A percentile compares a stretch with the other conserved stretches of the same genome.
These are phyloP conservation scores for Brassica hybrid DNA, from an alignment of 441 rosid species.

Conservation along the genomic window DNA sequence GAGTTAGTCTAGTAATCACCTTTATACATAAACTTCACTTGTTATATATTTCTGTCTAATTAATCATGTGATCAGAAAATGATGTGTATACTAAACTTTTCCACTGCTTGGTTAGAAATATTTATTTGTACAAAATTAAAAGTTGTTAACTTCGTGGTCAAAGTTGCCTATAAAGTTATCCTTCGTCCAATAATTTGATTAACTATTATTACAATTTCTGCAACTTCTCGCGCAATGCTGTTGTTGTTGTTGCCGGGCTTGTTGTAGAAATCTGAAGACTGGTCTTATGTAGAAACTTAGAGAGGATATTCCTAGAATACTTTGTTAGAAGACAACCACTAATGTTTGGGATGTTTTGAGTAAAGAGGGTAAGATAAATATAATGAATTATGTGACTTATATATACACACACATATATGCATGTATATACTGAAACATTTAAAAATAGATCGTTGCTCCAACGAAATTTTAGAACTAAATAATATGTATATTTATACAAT, in stretches of 20 bases:
- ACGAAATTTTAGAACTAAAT: background rate
- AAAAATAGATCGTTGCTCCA: constrained; percentile 7
- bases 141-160: constrained; percentile 10
- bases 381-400: constrained; percentile 12
- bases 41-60: background rate
- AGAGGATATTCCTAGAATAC: constrained; percentile 36
- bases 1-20: too few species aligned
- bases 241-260: constrained; percentile 29
- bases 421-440: constrained; percentile 10
- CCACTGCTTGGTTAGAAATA: constrained; percentile 14
- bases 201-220: background rate
- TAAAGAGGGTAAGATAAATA: constrained; percentile 16
- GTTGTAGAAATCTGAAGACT: constrained; percentile 34
- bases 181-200: constrained; percentile 2
- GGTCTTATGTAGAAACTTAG: constrained; percentile 37
- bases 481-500: background rate
- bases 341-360: constrained; percentile 37
- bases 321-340: constrained; percentile 34
- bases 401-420: background rate
- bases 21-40: too few species aligned
- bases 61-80: constrained; percentile 11
- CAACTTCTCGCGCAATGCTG: background rate
- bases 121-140: background rate
- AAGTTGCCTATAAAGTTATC: constrained; percentile 2
- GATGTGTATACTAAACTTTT: background rate